Conservation (phyloP, 2,329 filamentous ascomycete genomes). For the Geoglossum cookeanum region DNA sequence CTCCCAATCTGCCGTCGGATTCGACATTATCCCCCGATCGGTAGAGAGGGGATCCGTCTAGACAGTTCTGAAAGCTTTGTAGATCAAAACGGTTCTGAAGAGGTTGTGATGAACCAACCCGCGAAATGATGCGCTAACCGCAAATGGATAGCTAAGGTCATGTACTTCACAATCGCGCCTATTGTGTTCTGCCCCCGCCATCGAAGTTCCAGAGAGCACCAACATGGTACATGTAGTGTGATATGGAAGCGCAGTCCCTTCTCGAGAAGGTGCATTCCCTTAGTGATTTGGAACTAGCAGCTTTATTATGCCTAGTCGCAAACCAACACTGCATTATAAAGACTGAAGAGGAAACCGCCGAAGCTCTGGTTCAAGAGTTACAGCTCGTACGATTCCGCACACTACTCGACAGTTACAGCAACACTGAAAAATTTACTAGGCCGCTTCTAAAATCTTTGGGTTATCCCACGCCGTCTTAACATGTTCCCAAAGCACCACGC, state of each 20-base stretch:
- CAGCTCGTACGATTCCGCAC: constrained; percentile 35
- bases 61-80: neutral
- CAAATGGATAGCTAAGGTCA: neutral
- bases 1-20: constrained; percentile 82
- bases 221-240: neutral
- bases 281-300: constrained; percentile 73
- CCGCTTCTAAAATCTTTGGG: constrained; percentile 52
- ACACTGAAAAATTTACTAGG: constrained; percentile 22
- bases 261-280: constrained; percentile 55
- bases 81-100: neutral
- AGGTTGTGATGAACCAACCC: neutral
- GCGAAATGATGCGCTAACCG: neutral
- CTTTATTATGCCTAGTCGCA: constrained; percentile 61
- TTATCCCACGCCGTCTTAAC: constrained; percentile 50
- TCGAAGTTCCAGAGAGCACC: neutral
- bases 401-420: neutral
- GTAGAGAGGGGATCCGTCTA: neutral
- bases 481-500: constrained; percentile 52
- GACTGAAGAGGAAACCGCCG: constrained; percentile 40
- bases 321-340: constrained; percentile 81
- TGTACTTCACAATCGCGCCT: neutral
- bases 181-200: neutral
- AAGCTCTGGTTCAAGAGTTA: constrained; percentile 55
- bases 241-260: constrained; percentile 43
- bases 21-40: constrained; percentile 22